A percentile compares a stretch with the other conserved stretches of the same genome.
Conservation (phyloP, 2,329 filamentous ascomycete species). For the Diaporthe batatas region DNA sequence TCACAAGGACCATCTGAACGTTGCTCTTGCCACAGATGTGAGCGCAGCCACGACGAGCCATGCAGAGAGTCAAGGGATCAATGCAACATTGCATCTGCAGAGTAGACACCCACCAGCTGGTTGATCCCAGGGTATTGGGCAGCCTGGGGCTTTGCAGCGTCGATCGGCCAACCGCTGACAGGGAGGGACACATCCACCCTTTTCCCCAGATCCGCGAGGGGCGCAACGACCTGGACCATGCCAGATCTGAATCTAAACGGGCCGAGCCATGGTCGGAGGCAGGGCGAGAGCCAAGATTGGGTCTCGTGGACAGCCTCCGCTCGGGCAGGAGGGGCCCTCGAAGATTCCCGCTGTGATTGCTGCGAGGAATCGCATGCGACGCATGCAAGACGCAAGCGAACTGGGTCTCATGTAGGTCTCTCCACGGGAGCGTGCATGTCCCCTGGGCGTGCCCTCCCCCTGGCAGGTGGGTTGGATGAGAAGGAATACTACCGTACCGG, state of each 20-base stretch:
- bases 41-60: not conserved
- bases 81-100: conserved; percentile 38
- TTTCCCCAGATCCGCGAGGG: conserved; percentile 23
- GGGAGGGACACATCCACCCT: conserved; percentile 19
- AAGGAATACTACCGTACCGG: conserved; percentile 42
- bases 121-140: conserved; percentile 37
- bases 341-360: conserved; percentile 30
- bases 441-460: conserved; percentile 26
- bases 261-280: conserved; percentile 34
- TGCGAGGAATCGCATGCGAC: conserved; percentile 31
- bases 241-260: conserved; percentile 26
- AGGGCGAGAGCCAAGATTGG: conserved; percentile 26
- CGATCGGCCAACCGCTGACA: conserved; percentile 25
- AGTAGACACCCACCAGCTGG: conserved; percentile 14
- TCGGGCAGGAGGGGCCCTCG: conserved; percentile 5
- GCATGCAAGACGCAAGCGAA: conserved; percentile 39
- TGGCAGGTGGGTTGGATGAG: conserved; percentile 27
- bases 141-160: conserved; percentile 29
- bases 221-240: conserved; percentile 27
- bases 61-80: conserved; percentile 4
- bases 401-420: conserved; percentile 27
- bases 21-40: conserved; percentile 14
- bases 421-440: conserved; percentile 40
- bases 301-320: conserved; percentile 18
- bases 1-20: conserved; percentile 18